Percentiles rank a stretch among this genome's conserved stretches.
These are phyloP conservation scores for Stemphylium lycopersici DNA, from an alignment of 2,329 filamentous ascomycete species.

Conservation along the genomic window DNA sequence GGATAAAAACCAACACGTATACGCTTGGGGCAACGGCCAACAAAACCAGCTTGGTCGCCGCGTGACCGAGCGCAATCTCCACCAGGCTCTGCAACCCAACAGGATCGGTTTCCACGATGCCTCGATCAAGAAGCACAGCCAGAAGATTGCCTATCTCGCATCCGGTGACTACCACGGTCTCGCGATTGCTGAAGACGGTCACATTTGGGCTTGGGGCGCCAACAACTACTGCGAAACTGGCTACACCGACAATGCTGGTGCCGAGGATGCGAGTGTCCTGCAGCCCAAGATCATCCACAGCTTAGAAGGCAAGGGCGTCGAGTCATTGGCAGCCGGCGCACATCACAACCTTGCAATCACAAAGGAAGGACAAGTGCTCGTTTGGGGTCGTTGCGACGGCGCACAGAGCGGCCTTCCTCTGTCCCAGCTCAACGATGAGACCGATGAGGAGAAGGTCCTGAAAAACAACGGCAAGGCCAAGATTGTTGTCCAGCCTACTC, in stretches of 20 bases:
- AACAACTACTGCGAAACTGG: conserved; percentile 88
- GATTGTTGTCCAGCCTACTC: conserved; percentile 71
- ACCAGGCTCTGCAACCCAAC: conserved; percentile 61
- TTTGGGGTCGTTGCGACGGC: conserved; percentile 67
- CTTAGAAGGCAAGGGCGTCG: conserved; percentile 69
- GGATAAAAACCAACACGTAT: conserved; percentile 68
- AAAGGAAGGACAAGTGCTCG: conserved; percentile 60
- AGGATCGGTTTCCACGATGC: conserved; percentile 61
- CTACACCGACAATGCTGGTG: conserved; percentile 65
- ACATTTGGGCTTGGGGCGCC: conserved; percentile 81
- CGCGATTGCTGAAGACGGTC: conserved; percentile 69
- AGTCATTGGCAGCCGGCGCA: conserved; percentile 71
- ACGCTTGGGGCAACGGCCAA: conserved; percentile 74
- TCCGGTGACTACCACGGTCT: conserved; percentile 85
- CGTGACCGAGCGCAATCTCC: conserved; percentile 64
- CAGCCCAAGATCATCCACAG: conserved; percentile 68
- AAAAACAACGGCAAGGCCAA: conserved; percentile 68
- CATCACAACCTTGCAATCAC: conserved; percentile 74
- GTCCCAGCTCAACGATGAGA: conserved; percentile 33
- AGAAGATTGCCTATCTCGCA: conserved; percentile 65
- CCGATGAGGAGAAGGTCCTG: conserved; percentile 52
- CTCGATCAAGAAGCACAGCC: conserved; percentile 47
- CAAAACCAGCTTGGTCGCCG: conserved; percentile 73
- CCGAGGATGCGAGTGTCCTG: conserved; percentile 72
- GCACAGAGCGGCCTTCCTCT: conserved; percentile 57